Evolutionary conservation across 2,329 filamentous ascomycete genomes (phyloP), one percentile per base, ranked within the genome.

Genomic region (Malbranchea cinnamomea): DNA sequence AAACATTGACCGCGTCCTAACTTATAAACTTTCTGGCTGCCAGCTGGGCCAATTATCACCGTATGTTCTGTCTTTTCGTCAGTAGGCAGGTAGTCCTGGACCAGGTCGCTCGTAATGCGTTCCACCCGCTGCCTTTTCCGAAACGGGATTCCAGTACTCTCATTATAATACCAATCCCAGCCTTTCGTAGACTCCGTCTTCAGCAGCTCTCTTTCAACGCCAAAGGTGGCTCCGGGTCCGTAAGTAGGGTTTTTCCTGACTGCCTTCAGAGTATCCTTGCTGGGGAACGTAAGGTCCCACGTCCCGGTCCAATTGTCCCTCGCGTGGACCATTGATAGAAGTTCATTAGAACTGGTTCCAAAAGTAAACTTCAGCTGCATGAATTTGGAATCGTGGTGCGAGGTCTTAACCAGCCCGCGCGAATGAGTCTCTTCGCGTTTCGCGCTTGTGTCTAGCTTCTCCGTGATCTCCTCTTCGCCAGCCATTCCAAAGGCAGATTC

Each of bases 101-200:
- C 60, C 26, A 60, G 48, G 7, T 52, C 42, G 19, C 47, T 43
- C 6, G 39, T 44, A 5, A 71, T 38, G 2, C 23, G 32, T 14
- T 39, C 44, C 4, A 50, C 40, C 3, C 40, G 43, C 37, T 72
- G 68, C 10, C 46, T 51, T 28, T 44, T 43, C 5, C 44, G 41
- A 33, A 71, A 68, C 2, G 29, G 37, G 8, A 50, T 44, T 23
- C 53, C 53, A 15, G 60, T 54, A 13, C 52, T 50, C 14, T 48
- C 37, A 6, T 54, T 43, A 30, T 58, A 54, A 41, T 68, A 73
- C 70, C 69, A 74, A 26, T 60, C 52, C 60, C 63, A 68, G 11
- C 57, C 56, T 5, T 44, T 39, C 1, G 52, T 57, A n/a, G 53
- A 48, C 39, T 72, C 67, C 22, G 46, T 52, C 30, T 55, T 44